Evolutionary conservation across 306 rosid species (phyloP), one percentile per base, ranked within the genome.

Genomic region (Castanea mollissima): DNA sequence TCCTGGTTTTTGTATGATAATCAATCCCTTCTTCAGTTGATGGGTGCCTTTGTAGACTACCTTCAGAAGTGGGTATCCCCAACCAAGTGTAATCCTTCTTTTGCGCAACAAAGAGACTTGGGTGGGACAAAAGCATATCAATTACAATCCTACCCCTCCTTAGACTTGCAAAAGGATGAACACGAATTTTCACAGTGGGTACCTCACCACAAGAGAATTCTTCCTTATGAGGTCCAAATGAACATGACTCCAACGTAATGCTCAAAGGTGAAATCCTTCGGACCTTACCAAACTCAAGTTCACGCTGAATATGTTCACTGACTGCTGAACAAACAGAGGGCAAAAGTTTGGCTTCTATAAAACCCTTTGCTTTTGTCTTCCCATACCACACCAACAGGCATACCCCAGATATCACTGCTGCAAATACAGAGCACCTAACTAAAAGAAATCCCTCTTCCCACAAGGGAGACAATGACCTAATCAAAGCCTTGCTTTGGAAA

Each of bases 171-270:
- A 95, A 85, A 78, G 98, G 99, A 76, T 14, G 87, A 74, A 95
- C 64, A 4, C 93, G 81, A 71, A 95, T 77, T 87, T 92, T 89
- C 87, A 91, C 83, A 0, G 86, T 86, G 34, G 98, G 94, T 68
- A 78, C 91, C 87, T 92, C 99, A 4, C 94, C 97, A 44, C 97
- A 91, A 49, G 99, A 90, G 76, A 95, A 95, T 49, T 95, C 99
- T 80, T 91, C 91, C 49, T 70, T 76, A 56, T 84, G 90, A 57
- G 99, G 96, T 83, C 96, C 97, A 71, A 91, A 75, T 38, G 97
- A 92, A 83, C 96, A 89, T 2, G 98, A 89, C 73, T 92, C 98
- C 78, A 95, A 82, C 0, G 97, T 92, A 72, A 95, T 74, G 88
- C 99, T 95, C 83, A 95, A 82, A 6, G 94, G 99, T 1, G 98